Evolutionary conservation across 2,329 filamentous ascomycete species (phyloP).

Genomic region (Penicillium sp.): DNA sequence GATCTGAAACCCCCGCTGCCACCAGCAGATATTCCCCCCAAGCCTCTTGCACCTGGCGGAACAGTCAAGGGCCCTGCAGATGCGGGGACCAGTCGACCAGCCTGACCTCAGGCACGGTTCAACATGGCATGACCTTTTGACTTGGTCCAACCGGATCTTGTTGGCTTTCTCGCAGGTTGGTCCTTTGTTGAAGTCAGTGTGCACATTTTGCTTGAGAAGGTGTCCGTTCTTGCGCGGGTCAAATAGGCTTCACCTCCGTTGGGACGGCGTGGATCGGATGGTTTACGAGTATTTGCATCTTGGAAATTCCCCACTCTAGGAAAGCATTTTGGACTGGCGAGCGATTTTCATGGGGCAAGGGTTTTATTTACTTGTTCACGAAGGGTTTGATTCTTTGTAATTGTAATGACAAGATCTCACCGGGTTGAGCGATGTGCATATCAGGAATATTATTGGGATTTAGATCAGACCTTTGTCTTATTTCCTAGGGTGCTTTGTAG

Average conservation of each 20-base stretch:
- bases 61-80: constrained; percentile 33
- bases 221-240: constrained; percentile 1
- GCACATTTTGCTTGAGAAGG: constrained; percentile 9
- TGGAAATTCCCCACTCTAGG: constrained; percentile 30
- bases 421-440: constrained; percentile 24
- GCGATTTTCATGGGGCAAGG: constrained; percentile 14
- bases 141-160: neutral
- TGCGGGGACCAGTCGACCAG: constrained; percentile 36
- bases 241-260: neutral
- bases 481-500: neutral
- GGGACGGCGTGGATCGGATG: constrained; percentile 9
- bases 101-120: constrained; percentile 30
- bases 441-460: constrained; percentile 14
- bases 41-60: constrained; percentile 22
- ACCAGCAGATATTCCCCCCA: constrained; percentile 59
- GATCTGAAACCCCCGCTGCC: constrained; percentile 68
- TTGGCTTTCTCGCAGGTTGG: neutral
- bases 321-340: constrained; percentile 25
- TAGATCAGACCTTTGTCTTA: neutral
- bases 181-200: constrained; percentile 2
- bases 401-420: constrained; percentile 23
- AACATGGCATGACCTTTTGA: neutral
- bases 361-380: neutral
- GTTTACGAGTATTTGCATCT: constrained; percentile 25
- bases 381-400: constrained; percentile 20